Evolutionary conservation across 75 land plant genomes (phyloP).

Genomic region (Cupressus sempervirens): DNA sequence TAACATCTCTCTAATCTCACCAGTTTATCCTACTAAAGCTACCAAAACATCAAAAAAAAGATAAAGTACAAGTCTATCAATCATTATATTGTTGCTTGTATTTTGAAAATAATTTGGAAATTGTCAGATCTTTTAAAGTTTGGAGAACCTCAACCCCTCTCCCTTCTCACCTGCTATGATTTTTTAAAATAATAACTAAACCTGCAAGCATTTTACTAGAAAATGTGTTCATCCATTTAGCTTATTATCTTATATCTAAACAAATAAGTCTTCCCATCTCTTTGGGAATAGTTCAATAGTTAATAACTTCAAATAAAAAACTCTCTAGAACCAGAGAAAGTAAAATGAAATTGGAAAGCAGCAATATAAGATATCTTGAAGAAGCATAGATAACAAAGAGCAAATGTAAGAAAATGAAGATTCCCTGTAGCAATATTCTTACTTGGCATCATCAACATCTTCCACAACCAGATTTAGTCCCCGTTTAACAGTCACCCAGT

Average conservation of each 20-base stretch:
- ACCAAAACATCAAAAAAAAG: too few relatives aligned
- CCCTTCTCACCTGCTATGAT: background rate
- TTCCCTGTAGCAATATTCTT: slow-evolving; percentile 4
- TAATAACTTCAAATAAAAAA: background rate
- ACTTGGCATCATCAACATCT: slow-evolving; percentile 87
- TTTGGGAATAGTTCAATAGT: background rate
- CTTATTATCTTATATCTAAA: background rate
- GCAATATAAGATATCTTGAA: background rate
- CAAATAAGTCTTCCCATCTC: background rate
- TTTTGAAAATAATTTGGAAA: background rate
- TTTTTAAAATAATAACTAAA: background rate
- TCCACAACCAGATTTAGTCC: slow-evolving; percentile 74
- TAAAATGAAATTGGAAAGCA: background rate
- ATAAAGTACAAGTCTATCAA: background rate
- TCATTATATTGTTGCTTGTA: background rate
- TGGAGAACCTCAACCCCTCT: background rate
- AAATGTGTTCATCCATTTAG: background rate
- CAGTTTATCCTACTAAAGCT: too few relatives aligned
- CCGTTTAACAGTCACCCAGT: slow-evolving; percentile 64
- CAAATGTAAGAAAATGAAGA: background rate
- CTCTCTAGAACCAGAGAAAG: background rate
- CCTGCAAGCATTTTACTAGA: background rate
- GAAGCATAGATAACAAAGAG: background rate
- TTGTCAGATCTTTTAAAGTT: background rate
- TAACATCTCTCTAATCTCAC: too few relatives aligned